phyloP scores from a whole-genome alignment of 2,329 filamentous ascomycete genomes.

The Cordyceps militaris region DNA sequence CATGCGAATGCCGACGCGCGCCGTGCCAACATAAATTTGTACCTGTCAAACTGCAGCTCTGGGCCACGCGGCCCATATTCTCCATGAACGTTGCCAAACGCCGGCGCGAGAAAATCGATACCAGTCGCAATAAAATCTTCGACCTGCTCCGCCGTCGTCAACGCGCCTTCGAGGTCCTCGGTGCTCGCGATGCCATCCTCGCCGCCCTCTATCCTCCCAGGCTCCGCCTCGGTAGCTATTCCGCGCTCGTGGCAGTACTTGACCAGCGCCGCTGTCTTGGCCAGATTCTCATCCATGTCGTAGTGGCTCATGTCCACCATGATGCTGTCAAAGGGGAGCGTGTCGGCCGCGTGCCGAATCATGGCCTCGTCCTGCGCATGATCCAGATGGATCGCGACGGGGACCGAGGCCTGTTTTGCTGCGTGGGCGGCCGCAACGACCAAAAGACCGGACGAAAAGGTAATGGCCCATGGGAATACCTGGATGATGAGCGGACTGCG shows the following conservation, averaged over 20 bases:
- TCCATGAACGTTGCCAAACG: conserved; percentile 71
- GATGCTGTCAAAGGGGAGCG: conserved; percentile 58
- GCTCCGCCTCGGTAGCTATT: conserved; percentile 63
- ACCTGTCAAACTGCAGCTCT: conserved; percentile 2
- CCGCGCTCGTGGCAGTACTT: conserved; percentile 54
- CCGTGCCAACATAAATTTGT: not conserved
- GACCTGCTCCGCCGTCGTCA: conserved; percentile 64
- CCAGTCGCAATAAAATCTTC: conserved; percentile 63
- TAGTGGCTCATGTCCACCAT: conserved; percentile 75
- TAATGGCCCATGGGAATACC: conserved; percentile 65
- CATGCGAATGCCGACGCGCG: not conserved
- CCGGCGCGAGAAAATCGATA: conserved; percentile 69
- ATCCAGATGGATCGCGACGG: conserved; percentile 58
- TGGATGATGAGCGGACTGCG: conserved; percentile 60
- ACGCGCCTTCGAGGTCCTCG: conserved; percentile 35
- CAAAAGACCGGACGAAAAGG: conserved; percentile 50
- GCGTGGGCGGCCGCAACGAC: conserved; percentile 48
- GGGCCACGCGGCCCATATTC: conserved; percentile 48
- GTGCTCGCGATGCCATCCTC: conserved; percentile 67
- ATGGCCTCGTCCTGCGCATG: conserved; percentile 56
- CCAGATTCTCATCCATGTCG: conserved; percentile 62
- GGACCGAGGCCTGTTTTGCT: conserved; percentile 47
- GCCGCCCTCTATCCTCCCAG: conserved; percentile 54
- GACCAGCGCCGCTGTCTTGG: conserved; percentile 53
- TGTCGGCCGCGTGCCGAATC: conserved; percentile 48